Base-by-base conservation (phyloP, 495 filamentous ascomycete genomes). In the Lophiostoma macrostomum region DNA sequence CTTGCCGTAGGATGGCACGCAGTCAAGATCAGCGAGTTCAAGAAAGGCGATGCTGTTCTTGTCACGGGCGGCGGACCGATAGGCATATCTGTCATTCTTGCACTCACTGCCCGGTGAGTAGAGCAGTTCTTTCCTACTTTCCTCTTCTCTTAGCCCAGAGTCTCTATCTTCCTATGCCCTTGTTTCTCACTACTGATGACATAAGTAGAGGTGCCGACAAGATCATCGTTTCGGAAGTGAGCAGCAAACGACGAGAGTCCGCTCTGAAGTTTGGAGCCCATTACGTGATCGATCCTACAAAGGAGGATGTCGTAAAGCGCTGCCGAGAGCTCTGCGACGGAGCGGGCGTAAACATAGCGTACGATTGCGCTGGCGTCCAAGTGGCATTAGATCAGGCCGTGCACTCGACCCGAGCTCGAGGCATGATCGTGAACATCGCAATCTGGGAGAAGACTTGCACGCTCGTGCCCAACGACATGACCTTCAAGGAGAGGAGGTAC, bases 1-100 rank as follows among this genome's bases (percentile, higher is more conserved):
- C 68, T 86, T 0, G 68, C 80, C 8, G 82, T 85, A 4, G 83
- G 74, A 45, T 86, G 81, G 81, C 81, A 86, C 63, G 80, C 80
- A n/a, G 76, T 85, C 32, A 76, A 74, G 14, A 63, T 73, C 35
- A 76, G 73, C 13, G 71, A 74, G 0, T 71, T 81, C 58, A 74
- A 81, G 46, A 50, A 64, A 13, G 69, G 69, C n/a, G 70, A 79
- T 43, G 69, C 69, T 2, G 74, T 74, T 3, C 61, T 86, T 14
- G 68, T 87, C 20, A 60, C 84, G 7, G 83, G 83, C 16, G 80
- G 74, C 3, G 83, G 81, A 0, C 81, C 83, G 0, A 81, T 86
- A 34, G 81, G 83, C 5, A 68, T 86, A n/a, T 70, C 75, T 5
- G 71, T 84, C 19, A 71, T 84, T n/a, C 79, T 80, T 48, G 74